These are phyloP conservation scores for Andrographis paniculata DNA, from an alignment of 305 asterid genomes.

Conservation along the genomic window DNA sequence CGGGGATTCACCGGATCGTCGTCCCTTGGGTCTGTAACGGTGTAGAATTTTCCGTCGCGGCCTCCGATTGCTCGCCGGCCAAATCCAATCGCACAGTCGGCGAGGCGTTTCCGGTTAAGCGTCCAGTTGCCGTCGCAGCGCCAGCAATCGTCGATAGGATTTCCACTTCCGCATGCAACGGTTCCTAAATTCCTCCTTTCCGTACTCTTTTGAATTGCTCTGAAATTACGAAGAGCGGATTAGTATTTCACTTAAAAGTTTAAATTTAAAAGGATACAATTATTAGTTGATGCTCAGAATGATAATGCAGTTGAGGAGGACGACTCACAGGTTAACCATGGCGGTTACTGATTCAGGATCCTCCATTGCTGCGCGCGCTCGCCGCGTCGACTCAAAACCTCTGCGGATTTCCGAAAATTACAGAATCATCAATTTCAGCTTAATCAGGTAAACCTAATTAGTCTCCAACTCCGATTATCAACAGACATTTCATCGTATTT, in stretches of 20 bases:
- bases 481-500: no score
- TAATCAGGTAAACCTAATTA: no score
- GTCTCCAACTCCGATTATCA: not conserved
- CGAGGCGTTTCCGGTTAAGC: not conserved
- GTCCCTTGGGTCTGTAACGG: conserved; percentile 50
- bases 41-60: conserved; percentile 48
- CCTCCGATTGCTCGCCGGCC: not conserved
- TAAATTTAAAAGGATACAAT: no score
- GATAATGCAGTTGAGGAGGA: no score
- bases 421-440: no score
- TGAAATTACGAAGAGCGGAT: no score
- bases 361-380: conserved; percentile 5
- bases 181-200: not conserved
- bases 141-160: not conserved
- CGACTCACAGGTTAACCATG: conserved; percentile 45
- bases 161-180: not conserved
- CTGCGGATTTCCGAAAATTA: not conserved
- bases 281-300: no score
- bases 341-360: conserved; percentile 41
- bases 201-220: not conserved
- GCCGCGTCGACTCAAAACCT: not conserved
- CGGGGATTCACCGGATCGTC: conserved; percentile 58
- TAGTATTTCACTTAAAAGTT: no score
- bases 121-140: not conserved
- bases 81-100: not conserved